Percentiles rank a stretch among this genome's conserved stretches.
These are phyloP conservation scores for Coprinopsis strossmayeri DNA, from an alignment of 768 basidiomycete species.

Conservation along the genomic window DNA sequence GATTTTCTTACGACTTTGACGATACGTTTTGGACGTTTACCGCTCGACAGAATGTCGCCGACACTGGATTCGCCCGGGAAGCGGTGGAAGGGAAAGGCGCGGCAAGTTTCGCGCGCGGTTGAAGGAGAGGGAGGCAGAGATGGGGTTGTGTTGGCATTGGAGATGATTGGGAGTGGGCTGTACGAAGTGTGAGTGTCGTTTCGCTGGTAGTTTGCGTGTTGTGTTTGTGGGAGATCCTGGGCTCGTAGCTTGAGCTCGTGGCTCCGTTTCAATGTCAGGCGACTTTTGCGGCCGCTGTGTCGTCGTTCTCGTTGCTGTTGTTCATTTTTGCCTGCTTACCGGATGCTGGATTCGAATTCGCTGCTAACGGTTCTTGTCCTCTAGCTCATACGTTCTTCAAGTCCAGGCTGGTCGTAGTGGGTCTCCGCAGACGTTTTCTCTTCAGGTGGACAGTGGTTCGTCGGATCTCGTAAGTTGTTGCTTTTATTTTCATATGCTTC, in stretches of 20 bases:
- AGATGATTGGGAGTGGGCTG: constrained; percentile 45
- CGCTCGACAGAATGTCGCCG: too few relatives aligned
- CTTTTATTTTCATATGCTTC: constrained; percentile 8
- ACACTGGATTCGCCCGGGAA: too few relatives aligned
- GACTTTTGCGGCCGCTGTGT: too few relatives aligned
- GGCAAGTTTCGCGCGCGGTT: background rate
- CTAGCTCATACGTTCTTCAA: constrained; percentile 61
- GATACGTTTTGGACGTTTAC: too few relatives aligned
- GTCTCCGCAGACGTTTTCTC: constrained; percentile 38
- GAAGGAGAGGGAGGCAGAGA: constrained; percentile 41
- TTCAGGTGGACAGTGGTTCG: constrained; percentile 80
- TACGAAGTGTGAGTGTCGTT: constrained; percentile 52
- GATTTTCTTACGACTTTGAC: too few relatives aligned
- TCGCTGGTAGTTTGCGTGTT: background rate
- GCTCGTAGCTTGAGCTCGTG: too few relatives aligned
- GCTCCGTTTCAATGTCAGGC: too few relatives aligned
- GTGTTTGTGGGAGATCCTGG: background rate
- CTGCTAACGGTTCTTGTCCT: background rate
- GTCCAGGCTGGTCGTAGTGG: constrained; percentile 42
- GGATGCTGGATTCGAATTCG: background rate
- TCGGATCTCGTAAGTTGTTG: constrained; percentile 74
- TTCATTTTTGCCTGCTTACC: background rate
- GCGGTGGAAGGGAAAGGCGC: background rate
- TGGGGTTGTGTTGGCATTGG: constrained; percentile 54
- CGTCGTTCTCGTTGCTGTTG: background rate